A percentile compares a stretch with the other conserved stretches of the same genome.
Evolutionary conservation across 352 stramenopile species (phyloP).

Genomic region (Phytophthora uliginosa): DNA sequence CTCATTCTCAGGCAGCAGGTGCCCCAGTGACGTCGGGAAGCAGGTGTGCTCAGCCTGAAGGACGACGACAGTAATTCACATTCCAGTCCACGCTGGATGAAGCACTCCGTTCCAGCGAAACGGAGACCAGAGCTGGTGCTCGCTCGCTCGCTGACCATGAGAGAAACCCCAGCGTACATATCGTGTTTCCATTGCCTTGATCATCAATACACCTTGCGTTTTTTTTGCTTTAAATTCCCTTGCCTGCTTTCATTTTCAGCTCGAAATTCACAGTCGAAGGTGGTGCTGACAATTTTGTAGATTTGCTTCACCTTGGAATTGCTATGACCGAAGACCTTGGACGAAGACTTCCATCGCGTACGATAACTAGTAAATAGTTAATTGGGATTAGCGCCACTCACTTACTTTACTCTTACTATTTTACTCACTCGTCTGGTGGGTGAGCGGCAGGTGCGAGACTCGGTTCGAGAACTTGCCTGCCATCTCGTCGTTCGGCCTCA

Average conservation of each 20-base stretch:
- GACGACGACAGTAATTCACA: not conserved
- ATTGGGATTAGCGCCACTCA: conserved; percentile 22
- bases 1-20: conserved; percentile 57
- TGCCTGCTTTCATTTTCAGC: not conserved
- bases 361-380: conserved; percentile 18
- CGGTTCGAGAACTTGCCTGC: conserved; percentile 67
- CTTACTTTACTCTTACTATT: conserved; percentile 7
- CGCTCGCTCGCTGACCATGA: conserved; percentile 3
- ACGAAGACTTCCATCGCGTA: not conserved
- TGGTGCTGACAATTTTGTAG: not conserved
- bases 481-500: conserved; percentile 60
- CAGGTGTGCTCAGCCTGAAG: conserved; percentile 30
- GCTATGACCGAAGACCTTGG: no score
- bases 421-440: conserved; percentile 82
- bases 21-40: conserved; percentile 34
- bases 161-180: conserved; percentile 26
- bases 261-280: not conserved
- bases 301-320: not conserved
- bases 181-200: conserved; percentile 16
- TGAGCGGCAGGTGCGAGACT: conserved; percentile 75
- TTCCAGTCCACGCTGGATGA: conserved; percentile 24
- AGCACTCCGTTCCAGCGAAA: conserved; percentile 22
- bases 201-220: conserved; percentile 32
- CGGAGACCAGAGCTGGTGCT: conserved; percentile 23
- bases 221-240: conserved; percentile 5